Conservation (phyloP, 2,329 filamentous ascomycete genomes). For the Paraphoma sp. region DNA sequence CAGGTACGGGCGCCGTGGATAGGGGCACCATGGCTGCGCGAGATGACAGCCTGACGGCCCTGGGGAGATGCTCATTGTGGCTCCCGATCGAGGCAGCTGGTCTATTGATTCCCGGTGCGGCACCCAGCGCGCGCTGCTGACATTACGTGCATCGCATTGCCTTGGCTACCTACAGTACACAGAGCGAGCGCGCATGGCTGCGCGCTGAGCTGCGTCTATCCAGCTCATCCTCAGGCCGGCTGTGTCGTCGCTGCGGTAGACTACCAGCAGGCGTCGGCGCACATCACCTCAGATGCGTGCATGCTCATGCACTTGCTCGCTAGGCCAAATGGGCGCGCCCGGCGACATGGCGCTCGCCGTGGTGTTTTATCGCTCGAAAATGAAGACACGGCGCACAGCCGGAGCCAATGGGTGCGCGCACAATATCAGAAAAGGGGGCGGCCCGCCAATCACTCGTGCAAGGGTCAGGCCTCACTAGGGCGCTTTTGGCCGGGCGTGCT, state of each 20-base stretch:
- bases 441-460: slow-evolving; percentile 25
- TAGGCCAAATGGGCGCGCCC: slow-evolving; percentile 9
- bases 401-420: slow-evolving; percentile 16
- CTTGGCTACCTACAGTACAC: background rate
- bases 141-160: background rate
- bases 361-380: slow-evolving; percentile 9
- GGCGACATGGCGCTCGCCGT: slow-evolving; percentile 30
- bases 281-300: slow-evolving; percentile 33
- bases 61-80: slow-evolving; percentile 13
- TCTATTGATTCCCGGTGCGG: background rate
- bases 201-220: background rate
- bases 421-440: slow-evolving; percentile 38
- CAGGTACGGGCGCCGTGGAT: slow-evolving; percentile 29
- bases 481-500: slow-evolving; percentile 26
- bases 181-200: background rate
- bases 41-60: slow-evolving; percentile 11
- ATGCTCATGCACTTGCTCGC: slow-evolving; percentile 25
- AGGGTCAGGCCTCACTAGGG: slow-evolving; percentile 8
- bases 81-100: background rate
- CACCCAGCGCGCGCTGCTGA: background rate
- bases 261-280: slow-evolving; percentile 19
- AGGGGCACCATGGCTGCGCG: slow-evolving; percentile 10
- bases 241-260: slow-evolving; percentile 4
- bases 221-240: background rate
- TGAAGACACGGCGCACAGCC: slow-evolving; percentile 1